Evolutionary conservation across 2,329 filamentous ascomycete genomes (phyloP), one percentile per base, ranked within the genome.

Genomic region (Dactylellina cionopaga): DNA sequence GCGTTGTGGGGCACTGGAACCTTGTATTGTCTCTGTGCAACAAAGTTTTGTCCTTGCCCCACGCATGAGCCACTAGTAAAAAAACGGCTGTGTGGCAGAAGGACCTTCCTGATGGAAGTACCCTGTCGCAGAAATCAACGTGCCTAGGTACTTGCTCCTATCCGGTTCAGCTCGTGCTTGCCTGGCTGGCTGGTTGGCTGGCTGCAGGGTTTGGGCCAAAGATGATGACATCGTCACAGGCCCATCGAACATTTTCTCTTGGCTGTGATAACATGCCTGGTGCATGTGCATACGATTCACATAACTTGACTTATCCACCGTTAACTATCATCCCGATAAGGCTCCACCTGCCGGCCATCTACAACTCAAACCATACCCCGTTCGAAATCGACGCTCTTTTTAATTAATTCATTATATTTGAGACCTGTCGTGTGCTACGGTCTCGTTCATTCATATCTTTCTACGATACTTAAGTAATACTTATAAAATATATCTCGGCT

Each of bases 141-240:
- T 41, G 49, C 41, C 60, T 33, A 64, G 49, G 51, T 55, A 55
- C 51, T 13, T n/a, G 13, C n/a, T 7, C 39, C 29, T 44, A 15
- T 29, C 47, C 25, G 44, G 37, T 35, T 31, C 31, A 43, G 55
- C 39, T 25, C 29, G 41, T 41, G 59, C 49, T 52, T 49, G 47
- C 49, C 39, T 35, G 41, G 51, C 51, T 39, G 39, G 31, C 31
- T 35, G 31, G 13, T 6, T 35, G 31, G 49, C 49, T 54, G 17
- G 31, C 19, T 29, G n/a, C 25, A 17, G 27, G 29, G 49, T 17
- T 2, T 19, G 15, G 6, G 41, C 7, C 41, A 39, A 46, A 5
- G 19, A 58, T 58, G 62, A 66, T 66, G 62, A 66, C 62, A 66
- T 66, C 56, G 62, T 66, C 62, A 66, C 62, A 58, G 62, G 62